Base-by-base conservation (phyloP, 257 asterid genomes). In the Craterostigma plantagineum region DNA sequence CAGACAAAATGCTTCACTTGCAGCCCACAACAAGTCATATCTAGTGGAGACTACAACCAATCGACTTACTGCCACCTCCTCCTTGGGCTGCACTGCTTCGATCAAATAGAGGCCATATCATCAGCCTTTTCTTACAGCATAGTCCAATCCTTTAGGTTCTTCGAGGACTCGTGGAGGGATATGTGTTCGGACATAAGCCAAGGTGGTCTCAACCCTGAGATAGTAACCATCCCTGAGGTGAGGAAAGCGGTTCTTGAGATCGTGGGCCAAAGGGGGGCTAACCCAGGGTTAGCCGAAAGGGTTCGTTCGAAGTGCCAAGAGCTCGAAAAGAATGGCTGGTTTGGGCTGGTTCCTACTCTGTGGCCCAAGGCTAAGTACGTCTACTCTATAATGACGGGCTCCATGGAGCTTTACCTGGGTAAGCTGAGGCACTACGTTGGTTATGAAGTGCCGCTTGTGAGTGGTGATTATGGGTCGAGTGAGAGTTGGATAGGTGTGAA, bases 401-500 rank as follows among this genome's bases (percentile, higher is more conserved):
- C 94, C 30, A 82, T 82, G 94, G 61, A 58, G 51, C 94, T 79
- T 4, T 82, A 78, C 45, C 48, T 72, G 62, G 70, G 60, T 41
- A 78, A 78, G 49, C 62, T 75, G 3, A 51, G 59, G 65, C 91
- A 70, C 54, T 82, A 78, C 49, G 77, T 69, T 0, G 90, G 76
- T 14, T 2, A 6, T 23, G 51, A 51, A 3, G 46, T 82, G 70
- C 77, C 91, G 1, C 46, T 82, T 10, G 81, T 82, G 13, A 68
- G 94, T 56, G 94, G 79, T 11, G 94, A 81, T 57, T 81, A 81
- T 60, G 94, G 94, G 30, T 69, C 90, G 4, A 77, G 92, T 0
- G 94, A 81, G 68, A 75, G 92, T 16, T 81, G 94, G 94, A 81
- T 81, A 38, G 94, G 92, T 10, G 84, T 71, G 0, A 81, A 81